Evolutionary conservation across 2,329 filamentous ascomycete species (phyloP).

Genomic region (Dactylellina leptospora): DNA sequence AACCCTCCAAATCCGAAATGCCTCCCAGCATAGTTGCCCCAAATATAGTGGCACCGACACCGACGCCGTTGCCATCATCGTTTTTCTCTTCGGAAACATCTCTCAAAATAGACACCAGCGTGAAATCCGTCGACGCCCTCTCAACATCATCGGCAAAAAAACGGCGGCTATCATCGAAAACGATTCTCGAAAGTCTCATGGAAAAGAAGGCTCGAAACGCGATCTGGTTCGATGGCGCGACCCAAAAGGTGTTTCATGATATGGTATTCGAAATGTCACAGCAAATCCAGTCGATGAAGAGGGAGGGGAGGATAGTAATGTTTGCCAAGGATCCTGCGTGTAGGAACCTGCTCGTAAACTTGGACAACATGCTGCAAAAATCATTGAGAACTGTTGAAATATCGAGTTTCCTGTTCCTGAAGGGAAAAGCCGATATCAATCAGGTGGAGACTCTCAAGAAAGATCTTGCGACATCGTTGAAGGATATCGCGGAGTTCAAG

Average conservation of each 20-base stretch:
- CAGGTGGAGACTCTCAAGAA: constrained; percentile 32
- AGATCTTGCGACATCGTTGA: constrained; percentile 21
- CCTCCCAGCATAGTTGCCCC: background rate
- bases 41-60: constrained; percentile 16
- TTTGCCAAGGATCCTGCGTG: constrained; percentile 50
- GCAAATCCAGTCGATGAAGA: constrained; percentile 51
- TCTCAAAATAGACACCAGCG: constrained; percentile 24
- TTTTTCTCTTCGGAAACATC: constrained; percentile 12
- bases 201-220: constrained; percentile 49
- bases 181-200: constrained; percentile 50
- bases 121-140: constrained; percentile 35
- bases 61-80: constrained; percentile 13
- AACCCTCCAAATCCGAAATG: constrained; percentile 8
- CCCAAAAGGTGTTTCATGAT: constrained; percentile 51
- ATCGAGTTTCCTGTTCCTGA: constrained; percentile 45
- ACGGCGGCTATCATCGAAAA: constrained; percentile 41
- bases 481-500: constrained; percentile 44
- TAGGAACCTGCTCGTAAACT: constrained; percentile 26
- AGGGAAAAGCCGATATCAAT: constrained; percentile 42
- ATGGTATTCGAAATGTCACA: constrained; percentile 53
- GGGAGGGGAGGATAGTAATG: constrained; percentile 50
- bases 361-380: constrained; percentile 51
- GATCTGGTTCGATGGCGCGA: constrained; percentile 48
- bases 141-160: constrained; percentile 49
- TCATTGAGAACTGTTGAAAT: constrained; percentile 41